These are phyloP conservation scores for Lithohypha guttulata DNA, from an alignment of 2,329 filamentous ascomycete genomes.

Conservation along the genomic window DNA sequence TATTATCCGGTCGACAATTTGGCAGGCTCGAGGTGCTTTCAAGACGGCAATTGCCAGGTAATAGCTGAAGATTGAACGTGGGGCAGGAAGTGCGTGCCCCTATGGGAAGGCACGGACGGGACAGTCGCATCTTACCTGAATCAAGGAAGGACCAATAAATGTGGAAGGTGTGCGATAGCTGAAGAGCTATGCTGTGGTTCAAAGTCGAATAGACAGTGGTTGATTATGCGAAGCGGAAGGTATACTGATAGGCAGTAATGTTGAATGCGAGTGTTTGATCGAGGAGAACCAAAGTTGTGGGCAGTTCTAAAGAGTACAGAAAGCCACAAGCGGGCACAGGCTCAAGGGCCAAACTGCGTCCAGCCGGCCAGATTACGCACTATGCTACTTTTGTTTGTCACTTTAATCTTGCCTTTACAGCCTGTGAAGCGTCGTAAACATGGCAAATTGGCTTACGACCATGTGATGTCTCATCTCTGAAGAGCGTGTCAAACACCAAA, in stretches of 20 bases:
- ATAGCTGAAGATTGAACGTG: conserved; percentile 8
- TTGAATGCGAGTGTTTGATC: conserved; percentile 9
- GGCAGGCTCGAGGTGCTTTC: background rate
- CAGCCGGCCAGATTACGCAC: conserved; percentile 1
- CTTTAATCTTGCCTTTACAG: conserved; percentile 7
- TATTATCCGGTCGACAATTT: background rate
- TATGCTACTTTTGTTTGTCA: conserved; percentile 4
- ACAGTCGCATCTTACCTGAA: conserved; percentile 10
- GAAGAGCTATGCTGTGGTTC: conserved; percentile 5
- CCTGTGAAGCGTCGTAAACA: conserved; percentile 7
- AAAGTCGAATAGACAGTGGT: background rate
- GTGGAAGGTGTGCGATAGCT: conserved; percentile 1
- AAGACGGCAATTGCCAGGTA: conserved; percentile 1
- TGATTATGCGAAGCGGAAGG: background rate
- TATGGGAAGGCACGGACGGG: conserved; percentile 1
- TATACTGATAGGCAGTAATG: background rate
- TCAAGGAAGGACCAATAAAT: conserved; percentile 5
- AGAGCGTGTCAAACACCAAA: background rate
- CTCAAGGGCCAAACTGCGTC: conserved; percentile 5
- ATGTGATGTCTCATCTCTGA: background rate
- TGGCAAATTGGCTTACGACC: background rate
- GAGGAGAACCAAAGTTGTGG: conserved; percentile 10
- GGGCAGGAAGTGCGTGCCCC: conserved; percentile 5
- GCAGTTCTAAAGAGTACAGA: conserved; percentile 2
- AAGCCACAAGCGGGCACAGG: conserved; percentile 4